Percentiles rank a stretch among this genome's conserved stretches.
phyloP scores from a whole-genome alignment of 139 green algal species.

The Protoeuglena noctilucae region DNA sequence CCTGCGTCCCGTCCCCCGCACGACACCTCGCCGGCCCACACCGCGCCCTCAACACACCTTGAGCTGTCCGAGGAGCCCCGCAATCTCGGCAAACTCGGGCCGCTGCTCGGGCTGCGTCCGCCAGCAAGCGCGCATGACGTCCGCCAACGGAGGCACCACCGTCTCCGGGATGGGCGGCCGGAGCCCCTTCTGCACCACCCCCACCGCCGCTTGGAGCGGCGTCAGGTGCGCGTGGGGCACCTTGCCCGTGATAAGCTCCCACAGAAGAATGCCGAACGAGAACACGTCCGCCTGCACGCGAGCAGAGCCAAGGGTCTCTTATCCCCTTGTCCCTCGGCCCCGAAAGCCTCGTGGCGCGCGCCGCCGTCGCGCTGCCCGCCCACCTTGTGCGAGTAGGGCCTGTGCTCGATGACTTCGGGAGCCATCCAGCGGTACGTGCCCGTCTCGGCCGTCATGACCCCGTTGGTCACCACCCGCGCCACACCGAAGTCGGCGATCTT shows the following conservation, averaged over 20 bases:
- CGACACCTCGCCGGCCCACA: too few relatives aligned
- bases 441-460: constrained; percentile 96
- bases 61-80: too few relatives aligned
- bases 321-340: too few relatives aligned
- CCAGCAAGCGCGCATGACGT: constrained; percentile 74
- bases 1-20: too few relatives aligned
- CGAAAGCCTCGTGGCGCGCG: too few relatives aligned
- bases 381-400: constrained; percentile 68
- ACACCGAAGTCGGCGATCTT: constrained; percentile 98
- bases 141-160: constrained; percentile 41
- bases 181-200: constrained; percentile 83
- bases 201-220: constrained; percentile 49
- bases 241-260: constrained; percentile 83
- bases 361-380: too few relatives aligned
- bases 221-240: constrained; percentile 86
- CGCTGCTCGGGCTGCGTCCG: background rate
- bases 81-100: background rate
- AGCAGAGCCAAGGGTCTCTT: constrained; percentile 8
- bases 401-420: constrained; percentile 97
- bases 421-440: constrained; percentile 99
- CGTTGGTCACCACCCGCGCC: constrained; percentile 61
- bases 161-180: constrained; percentile 53
- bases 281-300: constrained; percentile 67
- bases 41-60: too few relatives aligned
- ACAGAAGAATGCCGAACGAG: constrained; percentile 74